A percentile compares a stretch with the other conserved stretches of the same genome.
Evolutionary conservation across 345 rosid genomes (phyloP).

Genomic region (Toxicodendron radicans): DNA sequence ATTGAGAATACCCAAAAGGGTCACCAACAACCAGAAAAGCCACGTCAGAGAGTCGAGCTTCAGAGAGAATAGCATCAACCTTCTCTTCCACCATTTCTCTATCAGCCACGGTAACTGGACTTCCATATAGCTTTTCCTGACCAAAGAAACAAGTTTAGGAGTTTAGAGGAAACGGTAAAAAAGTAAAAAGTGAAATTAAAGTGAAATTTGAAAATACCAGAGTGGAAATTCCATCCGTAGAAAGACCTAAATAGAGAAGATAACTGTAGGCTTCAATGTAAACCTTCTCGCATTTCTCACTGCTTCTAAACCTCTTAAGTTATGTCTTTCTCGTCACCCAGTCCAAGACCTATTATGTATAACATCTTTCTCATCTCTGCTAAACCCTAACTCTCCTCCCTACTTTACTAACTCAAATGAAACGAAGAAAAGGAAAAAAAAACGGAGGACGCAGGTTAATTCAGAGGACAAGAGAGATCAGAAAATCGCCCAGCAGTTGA

Average conservation of each 20-base stretch:
- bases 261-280: conserved; percentile 95
- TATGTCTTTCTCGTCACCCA: conserved; percentile 84
- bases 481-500: too few relatives aligned
- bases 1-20: conserved; percentile 72
- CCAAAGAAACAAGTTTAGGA: conserved; percentile 13
- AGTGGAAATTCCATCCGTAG: conserved; percentile 66
- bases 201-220: conserved; percentile 36
- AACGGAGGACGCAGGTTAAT: too few relatives aligned
- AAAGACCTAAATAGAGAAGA: conserved; percentile 84
- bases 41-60: conserved; percentile 50
- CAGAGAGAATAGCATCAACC: conserved; percentile 57
- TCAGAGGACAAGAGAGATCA: too few relatives aligned
- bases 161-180: not conserved
- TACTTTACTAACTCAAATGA: too few relatives aligned
- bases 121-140: conserved; percentile 77
- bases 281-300: conserved; percentile 72
- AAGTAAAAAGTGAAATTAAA: not conserved
- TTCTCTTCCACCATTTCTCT: conserved; percentile 95
- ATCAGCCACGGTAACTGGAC: conserved; percentile 62
- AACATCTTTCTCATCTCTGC: conserved; percentile 47
- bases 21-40: conserved; percentile 96
- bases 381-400: conserved; percentile 14
- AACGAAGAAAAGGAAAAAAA: too few relatives aligned
- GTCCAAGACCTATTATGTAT: conserved; percentile 78
- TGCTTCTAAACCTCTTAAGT: conserved; percentile 77